Evolutionary conservation across 139 green algal species (phyloP).

Genomic region (Chlamydomonas applanata): DNA sequence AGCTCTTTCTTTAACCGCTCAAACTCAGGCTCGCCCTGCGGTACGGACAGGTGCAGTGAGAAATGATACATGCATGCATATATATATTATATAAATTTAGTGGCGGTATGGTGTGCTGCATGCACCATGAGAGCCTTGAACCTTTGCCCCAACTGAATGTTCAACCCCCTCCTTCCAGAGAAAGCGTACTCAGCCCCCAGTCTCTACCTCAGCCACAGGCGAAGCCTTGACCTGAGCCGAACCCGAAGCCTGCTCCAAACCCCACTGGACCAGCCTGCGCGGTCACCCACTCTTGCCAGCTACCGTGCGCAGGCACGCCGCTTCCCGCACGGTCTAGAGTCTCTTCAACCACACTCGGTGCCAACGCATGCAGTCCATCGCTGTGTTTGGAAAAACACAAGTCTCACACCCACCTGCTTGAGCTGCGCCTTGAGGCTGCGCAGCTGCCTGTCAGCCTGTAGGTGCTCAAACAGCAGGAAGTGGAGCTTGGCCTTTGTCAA

Average conservation of each 20-base stretch:
- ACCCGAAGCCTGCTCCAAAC: no score
- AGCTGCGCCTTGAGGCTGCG: conserved; percentile 58
- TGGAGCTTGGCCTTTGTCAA: conserved; percentile 83
- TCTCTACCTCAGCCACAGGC: no score
- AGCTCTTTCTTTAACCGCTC: conserved; percentile 81
- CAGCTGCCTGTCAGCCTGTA: conserved; percentile 47
- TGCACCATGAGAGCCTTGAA: no score
- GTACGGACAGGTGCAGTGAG: no score
- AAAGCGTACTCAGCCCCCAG: no score
- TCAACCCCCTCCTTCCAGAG: no score
- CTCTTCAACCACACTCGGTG: no score
- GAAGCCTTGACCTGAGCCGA: no score
- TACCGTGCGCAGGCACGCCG: neutral
- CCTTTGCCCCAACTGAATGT: no score
- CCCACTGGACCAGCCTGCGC: neutral
- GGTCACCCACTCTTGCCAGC: neutral
- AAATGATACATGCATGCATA: no score
- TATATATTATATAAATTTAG: no score
- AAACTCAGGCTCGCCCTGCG: conserved; percentile 79
- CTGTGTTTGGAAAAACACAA: neutral
- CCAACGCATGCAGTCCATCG: neutral
- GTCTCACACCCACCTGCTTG: conserved; percentile 43
- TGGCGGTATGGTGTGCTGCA: no score
- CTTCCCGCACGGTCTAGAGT: neutral
- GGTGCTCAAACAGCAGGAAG: conserved; percentile 62